These are phyloP conservation scores for Juncus inflexus DNA, from an alignment of 176 grass and related monocot species.

Conservation along the genomic window DNA sequence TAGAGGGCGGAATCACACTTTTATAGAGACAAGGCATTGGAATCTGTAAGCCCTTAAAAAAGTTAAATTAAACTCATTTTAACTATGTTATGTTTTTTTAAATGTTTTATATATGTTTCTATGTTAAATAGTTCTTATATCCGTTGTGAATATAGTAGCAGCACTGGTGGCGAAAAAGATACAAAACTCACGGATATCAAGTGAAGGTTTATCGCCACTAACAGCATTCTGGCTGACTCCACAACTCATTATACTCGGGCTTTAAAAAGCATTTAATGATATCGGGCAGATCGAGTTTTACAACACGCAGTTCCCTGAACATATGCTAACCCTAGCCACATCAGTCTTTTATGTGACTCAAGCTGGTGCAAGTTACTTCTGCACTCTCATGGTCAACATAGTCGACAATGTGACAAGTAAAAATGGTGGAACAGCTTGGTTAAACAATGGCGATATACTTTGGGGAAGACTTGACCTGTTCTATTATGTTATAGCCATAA, in stretches of 20 bases:
- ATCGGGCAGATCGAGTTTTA: too few relatives aligned
- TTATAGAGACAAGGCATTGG: slow-evolving; percentile 79
- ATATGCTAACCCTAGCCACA: slow-evolving; percentile 61
- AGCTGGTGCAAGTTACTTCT: slow-evolving; percentile 60
- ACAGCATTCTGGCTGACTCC: slow-evolving; percentile 66
- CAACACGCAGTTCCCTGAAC: too few relatives aligned
- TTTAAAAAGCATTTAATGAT: slow-evolving; percentile 53
- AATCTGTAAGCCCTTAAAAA: background rate
- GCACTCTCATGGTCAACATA: slow-evolving; percentile 38
- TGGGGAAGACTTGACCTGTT: slow-evolving; percentile 58
- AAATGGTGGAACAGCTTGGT: slow-evolving; percentile 40
- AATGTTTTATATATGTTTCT: too few relatives aligned
- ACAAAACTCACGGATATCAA: slow-evolving; percentile 53
- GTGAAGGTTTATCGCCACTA: slow-evolving; percentile 54
- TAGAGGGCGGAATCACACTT: slow-evolving; percentile 59
- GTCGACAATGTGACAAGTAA: slow-evolving; percentile 40
- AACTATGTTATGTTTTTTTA: too few relatives aligned
- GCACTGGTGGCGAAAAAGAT: slow-evolving; percentile 50
- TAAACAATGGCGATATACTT: slow-evolving; percentile 51
- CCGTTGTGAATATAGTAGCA: slow-evolving; percentile 66
- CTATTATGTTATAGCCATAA: slow-evolving; percentile 48
- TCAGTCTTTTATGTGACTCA: slow-evolving; percentile 48
- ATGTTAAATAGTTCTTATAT: slow-evolving; percentile 26
- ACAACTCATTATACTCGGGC: slow-evolving; percentile 61
- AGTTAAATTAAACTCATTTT: too few relatives aligned